Base-by-base conservation (phyloP, 148 eudicot genomes). In the Camellia granthamiana region DNA sequence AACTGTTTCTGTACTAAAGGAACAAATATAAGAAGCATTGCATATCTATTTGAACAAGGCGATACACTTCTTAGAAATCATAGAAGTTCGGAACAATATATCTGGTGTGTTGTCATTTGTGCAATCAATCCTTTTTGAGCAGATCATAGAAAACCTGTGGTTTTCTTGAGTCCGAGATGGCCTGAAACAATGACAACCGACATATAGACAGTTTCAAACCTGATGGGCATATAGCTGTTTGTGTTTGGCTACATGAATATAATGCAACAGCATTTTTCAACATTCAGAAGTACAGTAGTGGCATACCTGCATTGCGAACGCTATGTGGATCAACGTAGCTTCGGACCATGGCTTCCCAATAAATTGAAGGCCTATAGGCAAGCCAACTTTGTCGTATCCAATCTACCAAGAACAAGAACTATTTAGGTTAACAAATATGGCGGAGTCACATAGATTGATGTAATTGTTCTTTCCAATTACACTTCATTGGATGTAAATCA, bases 321-420 rank as follows among this genome's bases (percentile, higher is more conserved):
- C 94, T 65, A 91, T 83, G 60, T 90, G 90, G 62, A 94, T 66
- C 71, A 97, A 77, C 51, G 89, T 86, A 75, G 99, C 87, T 83
- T 97, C 99, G n/a, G 95, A 89, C 98, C 99, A 91, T 63, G 99
- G 95, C 81, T 83, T 86, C 76, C 97, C 99, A 9, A 94, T 89
- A 70, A 94, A 92, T 74, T 97, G 99, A 75, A 97, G 92, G 54
- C 99, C 99, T 21, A 97, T 94, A 18, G 99, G 99, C 88, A 94
- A 79, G 19, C 97, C 97, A 19, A n/a, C 72, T 82, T 84, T 85
- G 78, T 97, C 98, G 66, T 94, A 94, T 41, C 99, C 99, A 80
- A 97, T 92, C 99, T 96, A 84, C 55, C 62, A 79, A 61, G 75
- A 30, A 30, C 38, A 30, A 30, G 38, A 30, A 56, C 23, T 71